Percentiles rank a stretch among this genome's conserved stretches.
Evolutionary conservation across 1,284 basidiomycete species (phyloP).

Genomic region (Ganoderma sinense): DNA sequence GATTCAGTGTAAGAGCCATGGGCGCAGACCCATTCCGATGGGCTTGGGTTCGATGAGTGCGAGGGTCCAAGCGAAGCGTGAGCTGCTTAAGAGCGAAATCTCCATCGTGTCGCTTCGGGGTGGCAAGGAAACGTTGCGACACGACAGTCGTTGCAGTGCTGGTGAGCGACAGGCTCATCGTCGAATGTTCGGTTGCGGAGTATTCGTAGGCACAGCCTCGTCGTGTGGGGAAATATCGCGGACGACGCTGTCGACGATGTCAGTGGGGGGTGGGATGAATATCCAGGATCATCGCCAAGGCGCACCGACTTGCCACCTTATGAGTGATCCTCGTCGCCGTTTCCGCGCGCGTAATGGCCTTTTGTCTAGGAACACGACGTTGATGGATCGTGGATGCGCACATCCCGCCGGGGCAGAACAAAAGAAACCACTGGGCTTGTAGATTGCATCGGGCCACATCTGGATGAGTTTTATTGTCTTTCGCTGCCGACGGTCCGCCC

Average conservation of each 20-base stretch:
- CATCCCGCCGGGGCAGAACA: slow-evolving; percentile 20
- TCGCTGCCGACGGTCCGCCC: slow-evolving; percentile 17
- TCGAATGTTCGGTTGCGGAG: slow-evolving; percentile 5
- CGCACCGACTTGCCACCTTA: slow-evolving; percentile 18
- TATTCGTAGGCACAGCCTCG: slow-evolving; percentile 4
- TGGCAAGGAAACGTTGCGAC: slow-evolving; percentile 27
- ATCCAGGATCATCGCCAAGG: slow-evolving; percentile 13
- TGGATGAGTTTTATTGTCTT: slow-evolving; percentile 20
- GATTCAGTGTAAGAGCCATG: slow-evolving; percentile 14
- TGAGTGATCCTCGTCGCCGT: slow-evolving; percentile 17
- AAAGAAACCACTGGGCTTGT: slow-evolving; percentile 21
- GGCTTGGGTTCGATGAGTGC: neutral
- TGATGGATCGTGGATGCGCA: slow-evolving; percentile 28
- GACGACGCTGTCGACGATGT: slow-evolving; percentile 2
- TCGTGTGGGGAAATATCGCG: slow-evolving; percentile 1
- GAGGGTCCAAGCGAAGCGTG: slow-evolving; percentile 20
- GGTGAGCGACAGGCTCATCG: slow-evolving; percentile 8
- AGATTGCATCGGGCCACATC: slow-evolving; percentile 24
- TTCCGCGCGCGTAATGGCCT: slow-evolving; percentile 20
- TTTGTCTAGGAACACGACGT: slow-evolving; percentile 23
- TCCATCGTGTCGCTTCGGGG: slow-evolving; percentile 12
- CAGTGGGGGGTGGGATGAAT: slow-evolving; percentile 2
- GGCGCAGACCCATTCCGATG: neutral
- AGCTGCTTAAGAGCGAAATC: slow-evolving; percentile 20
- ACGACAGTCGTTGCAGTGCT: slow-evolving; percentile 14